Conservation (phyloP, 495 filamentous ascomycete genomes). For the Lasiosphaeria hispida region DNA sequence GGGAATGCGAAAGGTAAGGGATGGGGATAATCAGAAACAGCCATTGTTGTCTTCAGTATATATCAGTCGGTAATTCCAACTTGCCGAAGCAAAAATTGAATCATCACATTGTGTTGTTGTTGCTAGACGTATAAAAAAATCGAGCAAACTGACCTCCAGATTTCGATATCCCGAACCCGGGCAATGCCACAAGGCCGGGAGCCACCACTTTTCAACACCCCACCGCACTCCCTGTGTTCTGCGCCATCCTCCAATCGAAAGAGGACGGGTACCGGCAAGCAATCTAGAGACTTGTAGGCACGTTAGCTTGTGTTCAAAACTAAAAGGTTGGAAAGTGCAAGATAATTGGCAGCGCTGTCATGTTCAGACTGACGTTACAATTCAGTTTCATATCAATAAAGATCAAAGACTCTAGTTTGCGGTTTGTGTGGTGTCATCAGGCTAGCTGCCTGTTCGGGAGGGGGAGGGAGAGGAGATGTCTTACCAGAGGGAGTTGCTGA, state of each 20-base stretch:
- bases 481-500: conserved; percentile 28
- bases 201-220: too few species aligned
- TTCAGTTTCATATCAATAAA: conserved; percentile 82
- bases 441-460: conserved; percentile 21
- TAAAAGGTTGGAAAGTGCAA: neutral
- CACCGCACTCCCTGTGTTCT: too few species aligned
- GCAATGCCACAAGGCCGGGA: neutral
- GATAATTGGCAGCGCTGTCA: conserved; percentile 22
- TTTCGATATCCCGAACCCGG: too few species aligned
- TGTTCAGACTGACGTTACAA: conserved; percentile 99
- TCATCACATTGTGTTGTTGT: conserved; percentile 63
- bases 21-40: conserved; percentile 72
- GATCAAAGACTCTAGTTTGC: conserved; percentile 99
- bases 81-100: conserved; percentile 74
- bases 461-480: conserved; percentile 16
- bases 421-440: conserved; percentile 73
- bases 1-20: neutral
- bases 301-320: conserved; percentile 8
- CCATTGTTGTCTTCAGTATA: conserved; percentile 82
- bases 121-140: too few species aligned
- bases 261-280: too few species aligned
- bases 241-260: too few species aligned
- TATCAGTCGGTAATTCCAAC: conserved; percentile 99
- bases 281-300: neutral
- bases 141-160: too few species aligned